These are phyloP conservation scores for Fusarium chaquense DNA, from an alignment of 2,329 filamentous ascomycete species.

Conservation along the genomic window DNA sequence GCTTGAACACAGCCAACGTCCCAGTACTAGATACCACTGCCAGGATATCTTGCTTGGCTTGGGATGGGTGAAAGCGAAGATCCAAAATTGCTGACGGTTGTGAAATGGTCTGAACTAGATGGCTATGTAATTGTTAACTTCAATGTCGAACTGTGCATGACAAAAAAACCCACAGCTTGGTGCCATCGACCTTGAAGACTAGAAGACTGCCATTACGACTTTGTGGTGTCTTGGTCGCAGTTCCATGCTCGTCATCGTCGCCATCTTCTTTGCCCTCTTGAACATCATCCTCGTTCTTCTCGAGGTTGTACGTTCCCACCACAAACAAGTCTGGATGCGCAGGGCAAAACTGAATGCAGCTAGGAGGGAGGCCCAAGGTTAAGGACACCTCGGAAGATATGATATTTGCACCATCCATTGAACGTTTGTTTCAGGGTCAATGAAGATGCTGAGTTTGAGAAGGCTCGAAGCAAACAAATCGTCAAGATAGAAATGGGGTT, in stretches of 20 bases:
- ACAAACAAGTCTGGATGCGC: conserved; percentile 73
- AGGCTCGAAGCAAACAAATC: conserved; percentile 3
- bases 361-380: conserved; percentile 75
- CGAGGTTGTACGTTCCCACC: conserved; percentile 86
- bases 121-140: conserved; percentile 54
- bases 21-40: conserved; percentile 84
- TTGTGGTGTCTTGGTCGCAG: conserved; percentile 60
- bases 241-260: conserved; percentile 40
- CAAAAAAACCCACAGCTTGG: conserved; percentile 66
- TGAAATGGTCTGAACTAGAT: conserved; percentile 67
- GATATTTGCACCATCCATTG: conserved; percentile 42
- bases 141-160: not conserved
- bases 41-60: conserved; percentile 64
- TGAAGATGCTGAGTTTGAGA: conserved; percentile 19
- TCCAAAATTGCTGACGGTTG: conserved; percentile 84
- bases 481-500: conserved; percentile 22
- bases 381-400: conserved; percentile 62
- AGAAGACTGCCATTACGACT: conserved; percentile 79
- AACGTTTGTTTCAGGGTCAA: not conserved
- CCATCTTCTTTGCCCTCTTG: conserved; percentile 41
- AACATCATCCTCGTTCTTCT: conserved; percentile 60
- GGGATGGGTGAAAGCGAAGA: conserved; percentile 77
- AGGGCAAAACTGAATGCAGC: conserved; percentile 81
- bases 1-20: conserved; percentile 72
- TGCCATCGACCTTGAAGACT: conserved; percentile 68